phyloP scores from a whole-genome alignment of 495 filamentous ascomycete species.

The Penicillium bialowiezense region DNA sequence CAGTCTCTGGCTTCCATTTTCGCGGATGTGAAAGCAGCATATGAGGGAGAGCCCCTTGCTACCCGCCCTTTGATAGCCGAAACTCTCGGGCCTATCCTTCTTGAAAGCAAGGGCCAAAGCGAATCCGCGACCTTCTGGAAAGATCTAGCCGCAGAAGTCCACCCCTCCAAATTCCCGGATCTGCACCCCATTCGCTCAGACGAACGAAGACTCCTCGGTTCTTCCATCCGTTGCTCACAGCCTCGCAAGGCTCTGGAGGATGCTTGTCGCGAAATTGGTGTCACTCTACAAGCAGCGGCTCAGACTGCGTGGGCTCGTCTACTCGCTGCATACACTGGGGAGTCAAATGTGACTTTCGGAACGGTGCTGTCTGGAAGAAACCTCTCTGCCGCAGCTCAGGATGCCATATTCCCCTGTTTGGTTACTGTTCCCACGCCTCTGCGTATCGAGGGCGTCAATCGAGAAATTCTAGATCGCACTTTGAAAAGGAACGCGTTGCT shows the following conservation, averaged over 20 bases:
- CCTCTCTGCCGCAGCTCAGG: conserved; percentile 45
- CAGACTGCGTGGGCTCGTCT: conserved; percentile 75
- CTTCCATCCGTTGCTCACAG: conserved; percentile 36
- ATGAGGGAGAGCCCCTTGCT: conserved; percentile 23
- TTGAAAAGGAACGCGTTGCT: conserved; percentile 59
- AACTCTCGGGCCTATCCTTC: conserved; percentile 52
- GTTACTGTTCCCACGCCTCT: conserved; percentile 66
- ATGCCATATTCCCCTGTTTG: conserved; percentile 68
- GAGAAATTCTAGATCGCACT: conserved; percentile 52
- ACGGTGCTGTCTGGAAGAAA: conserved; percentile 70
- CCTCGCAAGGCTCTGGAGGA: conserved; percentile 46
- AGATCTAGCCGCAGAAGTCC: conserved; percentile 44
- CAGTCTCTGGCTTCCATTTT: conserved; percentile 61
- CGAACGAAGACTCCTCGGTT: conserved; percentile 30
- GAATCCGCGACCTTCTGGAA: conserved; percentile 58
- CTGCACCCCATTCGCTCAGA: conserved; percentile 58
- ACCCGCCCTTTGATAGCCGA: conserved; percentile 28
- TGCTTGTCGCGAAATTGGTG: conserved; percentile 47
- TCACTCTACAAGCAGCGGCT: conserved; percentile 67
- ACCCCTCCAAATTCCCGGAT: conserved; percentile 64
- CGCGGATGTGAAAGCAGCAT: conserved; percentile 46
- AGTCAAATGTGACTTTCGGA: conserved; percentile 65
- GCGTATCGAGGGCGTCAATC: conserved; percentile 47
- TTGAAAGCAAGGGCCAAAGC: conserved; percentile 29
- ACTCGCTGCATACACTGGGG: conserved; percentile 69